Base-by-base conservation (phyloP, 1,284 basidiomycete species). In the Microbotryum saponariae region DNA sequence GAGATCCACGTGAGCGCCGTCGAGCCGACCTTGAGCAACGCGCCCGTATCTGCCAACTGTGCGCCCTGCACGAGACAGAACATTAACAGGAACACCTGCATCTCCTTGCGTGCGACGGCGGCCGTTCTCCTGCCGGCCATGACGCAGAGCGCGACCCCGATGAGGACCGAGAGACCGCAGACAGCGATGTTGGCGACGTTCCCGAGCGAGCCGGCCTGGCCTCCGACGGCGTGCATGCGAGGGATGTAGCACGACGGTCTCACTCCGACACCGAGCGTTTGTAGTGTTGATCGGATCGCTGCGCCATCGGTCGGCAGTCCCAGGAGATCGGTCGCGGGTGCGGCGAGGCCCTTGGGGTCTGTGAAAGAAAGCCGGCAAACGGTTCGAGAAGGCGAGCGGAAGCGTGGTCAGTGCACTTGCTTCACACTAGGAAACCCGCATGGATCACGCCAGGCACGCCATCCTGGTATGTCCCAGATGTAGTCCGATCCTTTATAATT, bases 21-120 rank as follows among this genome's bases (percentile, higher is more conserved):
- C 3, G 49, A 44, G 3, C 70, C 71, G 6, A 62, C 61, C 12
- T 60, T 51, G 27, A 72, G 42, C 21, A 72, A 54, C 3, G 61
- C 61, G 23, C 70, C 69, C 48, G 63, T 72, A 49, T 71, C 71
- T 2, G 65, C 63, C 27, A 73, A 50, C 54, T 73, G 71, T 14
- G 68, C 67, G 18, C 71, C 61, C 52, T 64, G 65, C 2, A 67
- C 63, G 21, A 70, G 45, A 16, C 67, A 68, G 55, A 72, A 73
- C 25, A 73, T 54, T 10, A 66, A 23, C 31, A 70, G 68, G 29
- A 73, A 59, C 20, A 68, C 51, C 31, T 61, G 54, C 51, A 70
- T 67, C 51, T 72, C 71, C 54, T 61, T 42, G 45, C 69, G 61
- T 3, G 63, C 71, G 25, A 72, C 70, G 14, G 71, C 71, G 16